Conservation (phyloP, 1,284 basidiomycete genomes). For the Caloboletus firmus region DNA sequence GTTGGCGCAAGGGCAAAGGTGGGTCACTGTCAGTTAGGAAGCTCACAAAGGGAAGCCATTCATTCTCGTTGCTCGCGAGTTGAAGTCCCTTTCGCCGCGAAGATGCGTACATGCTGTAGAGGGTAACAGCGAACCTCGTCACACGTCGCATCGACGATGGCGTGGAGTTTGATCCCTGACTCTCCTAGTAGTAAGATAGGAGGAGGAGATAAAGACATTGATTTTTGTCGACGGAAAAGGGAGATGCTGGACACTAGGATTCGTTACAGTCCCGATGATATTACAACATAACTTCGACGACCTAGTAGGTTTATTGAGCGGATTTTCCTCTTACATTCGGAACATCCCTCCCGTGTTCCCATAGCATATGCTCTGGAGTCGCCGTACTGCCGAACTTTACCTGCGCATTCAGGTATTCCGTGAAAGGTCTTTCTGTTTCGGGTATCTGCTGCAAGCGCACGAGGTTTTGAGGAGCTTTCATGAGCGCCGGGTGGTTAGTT, state of each 20-base stretch:
- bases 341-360: neutral
- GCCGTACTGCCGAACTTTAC: neutral
- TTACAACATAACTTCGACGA: neutral
- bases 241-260: constrained; percentile 13
- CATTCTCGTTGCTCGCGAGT: too few relatives aligned
- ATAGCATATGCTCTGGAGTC: neutral
- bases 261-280: neutral
- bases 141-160: constrained; percentile 47
- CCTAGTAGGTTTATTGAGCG: neutral
- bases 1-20: too few relatives aligned
- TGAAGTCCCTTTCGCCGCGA: too few relatives aligned
- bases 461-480: neutral
- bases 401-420: too few relatives aligned
- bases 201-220: constrained; percentile 64
- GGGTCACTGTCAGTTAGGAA: too few relatives aligned
- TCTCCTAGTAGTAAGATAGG: too few relatives aligned
- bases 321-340: neutral
- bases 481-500: neutral
- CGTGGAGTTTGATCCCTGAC: constrained; percentile 48
- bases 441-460: too few relatives aligned
- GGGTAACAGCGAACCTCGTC: constrained; percentile 60
- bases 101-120: constrained; percentile 58
- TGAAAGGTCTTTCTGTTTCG: too few relatives aligned
- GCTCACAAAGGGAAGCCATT: too few relatives aligned
- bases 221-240: constrained; percentile 55